These are phyloP conservation scores for Ustilago esculenta DNA, from an alignment of 1,284 basidiomycete species.

Conservation along the genomic window DNA sequence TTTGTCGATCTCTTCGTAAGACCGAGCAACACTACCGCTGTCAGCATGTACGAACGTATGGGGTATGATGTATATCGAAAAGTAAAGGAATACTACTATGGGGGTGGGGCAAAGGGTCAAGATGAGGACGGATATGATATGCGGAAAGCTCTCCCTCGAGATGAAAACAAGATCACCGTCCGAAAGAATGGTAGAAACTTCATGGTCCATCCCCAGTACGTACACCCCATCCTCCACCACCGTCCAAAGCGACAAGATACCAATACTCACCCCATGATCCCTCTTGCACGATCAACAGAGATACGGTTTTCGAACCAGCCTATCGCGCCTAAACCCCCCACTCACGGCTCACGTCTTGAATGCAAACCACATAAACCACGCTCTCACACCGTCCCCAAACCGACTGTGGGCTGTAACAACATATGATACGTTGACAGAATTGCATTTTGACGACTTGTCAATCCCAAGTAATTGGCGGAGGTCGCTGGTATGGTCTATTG, in stretches of 20 bases:
- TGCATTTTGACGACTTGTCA: too few relatives aligned
- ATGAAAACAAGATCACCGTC: slow-evolving; percentile 48
- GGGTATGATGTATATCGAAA: slow-evolving; percentile 86
- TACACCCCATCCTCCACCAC: too few relatives aligned
- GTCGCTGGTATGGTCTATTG: slow-evolving; percentile 45
- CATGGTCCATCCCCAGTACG: slow-evolving; percentile 58
- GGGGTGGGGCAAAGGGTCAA: slow-evolving; percentile 72
- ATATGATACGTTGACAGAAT: too few relatives aligned
- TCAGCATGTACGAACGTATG: slow-evolving; percentile 86
- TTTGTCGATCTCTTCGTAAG: slow-evolving; percentile 93
- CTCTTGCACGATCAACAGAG: slow-evolving; percentile 2
- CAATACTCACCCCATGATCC: too few relatives aligned
- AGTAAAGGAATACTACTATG: slow-evolving; percentile 86
- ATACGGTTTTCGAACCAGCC: slow-evolving; percentile 36
- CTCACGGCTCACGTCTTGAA: too few relatives aligned
- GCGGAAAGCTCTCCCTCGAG: slow-evolving; percentile 70
- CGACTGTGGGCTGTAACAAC: too few relatives aligned
- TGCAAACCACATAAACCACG: too few relatives aligned
- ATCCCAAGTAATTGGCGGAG: slow-evolving; percentile 16
- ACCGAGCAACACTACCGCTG: slow-evolving; percentile 71
- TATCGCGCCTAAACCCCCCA: slow-evolving; percentile 28
- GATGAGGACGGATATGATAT: slow-evolving; percentile 93
- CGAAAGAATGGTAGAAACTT: slow-evolving; percentile 50
- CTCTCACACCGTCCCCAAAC: too few relatives aligned
- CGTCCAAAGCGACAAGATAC: too few relatives aligned